Percentiles rank a stretch among this genome's conserved stretches.
Conservation (phyloP, 2,329 filamentous ascomycete genomes). For the Fusarium brachygibbosum region DNA sequence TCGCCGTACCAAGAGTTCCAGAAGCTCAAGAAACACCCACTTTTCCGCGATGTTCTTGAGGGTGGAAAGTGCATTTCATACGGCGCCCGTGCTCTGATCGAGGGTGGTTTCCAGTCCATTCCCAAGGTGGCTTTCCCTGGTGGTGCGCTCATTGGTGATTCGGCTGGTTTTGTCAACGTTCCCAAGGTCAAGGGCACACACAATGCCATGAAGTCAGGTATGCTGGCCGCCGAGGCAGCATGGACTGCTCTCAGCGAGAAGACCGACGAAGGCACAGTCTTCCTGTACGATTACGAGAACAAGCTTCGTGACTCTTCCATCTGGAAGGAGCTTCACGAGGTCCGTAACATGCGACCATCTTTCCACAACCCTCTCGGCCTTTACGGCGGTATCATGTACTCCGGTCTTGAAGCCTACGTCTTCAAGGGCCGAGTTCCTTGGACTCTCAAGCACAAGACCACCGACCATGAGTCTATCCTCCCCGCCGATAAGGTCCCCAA, state of each 20-base stretch:
- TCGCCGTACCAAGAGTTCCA: constrained; percentile 97
- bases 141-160: constrained; percentile 94
- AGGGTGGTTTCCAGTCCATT: constrained; percentile 97
- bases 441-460: constrained; percentile 87
- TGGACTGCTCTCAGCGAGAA: constrained; percentile 77
- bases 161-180: constrained; percentile 95
- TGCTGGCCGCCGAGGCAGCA: constrained; percentile 93
- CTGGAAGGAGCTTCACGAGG: constrained; percentile 94
- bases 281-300: constrained; percentile 95
- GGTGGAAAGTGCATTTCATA: constrained; percentile 98
- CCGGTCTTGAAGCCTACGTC: constrained; percentile 89
- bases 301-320: constrained; percentile 86
- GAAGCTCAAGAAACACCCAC: constrained; percentile 97
- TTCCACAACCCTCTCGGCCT: constrained; percentile 91
- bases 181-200: constrained; percentile 99
- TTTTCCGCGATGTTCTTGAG: constrained; percentile 88
- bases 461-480: constrained; percentile 85
- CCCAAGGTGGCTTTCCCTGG: constrained; percentile 97
- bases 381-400: constrained; percentile 92
- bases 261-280: constrained; percentile 76
- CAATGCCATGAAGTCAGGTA: constrained; percentile 96
- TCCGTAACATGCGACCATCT: constrained; percentile 96
- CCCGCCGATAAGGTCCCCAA: constrained; percentile 82
- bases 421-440: constrained; percentile 89
- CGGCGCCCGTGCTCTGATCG: constrained; percentile 88